Conservation (phyloP, 202 grass and related monocot species). For the Schoenoplectus triqueter region DNA sequence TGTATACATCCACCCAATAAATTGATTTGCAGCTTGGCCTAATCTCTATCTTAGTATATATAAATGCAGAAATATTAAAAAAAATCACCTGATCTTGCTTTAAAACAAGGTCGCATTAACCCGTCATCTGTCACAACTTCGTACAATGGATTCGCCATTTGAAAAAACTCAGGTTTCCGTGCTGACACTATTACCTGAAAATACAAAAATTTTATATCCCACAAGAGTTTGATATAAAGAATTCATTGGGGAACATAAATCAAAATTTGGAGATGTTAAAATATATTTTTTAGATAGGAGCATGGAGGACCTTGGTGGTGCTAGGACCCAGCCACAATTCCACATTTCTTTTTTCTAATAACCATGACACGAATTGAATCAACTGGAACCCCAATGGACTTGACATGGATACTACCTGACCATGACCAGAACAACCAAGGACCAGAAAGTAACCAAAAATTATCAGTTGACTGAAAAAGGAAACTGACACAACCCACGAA, state of each 20-base stretch:
- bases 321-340: not conserved
- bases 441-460: not conserved
- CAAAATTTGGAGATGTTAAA: no score
- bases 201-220: conserved; percentile 28
- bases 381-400: not conserved
- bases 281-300: no score
- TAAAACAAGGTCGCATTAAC: conserved; percentile 91
- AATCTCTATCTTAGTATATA: not conserved
- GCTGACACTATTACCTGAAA: conserved; percentile 93
- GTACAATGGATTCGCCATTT: conserved; percentile 80
- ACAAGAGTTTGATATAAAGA: not conserved
- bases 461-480: not conserved
- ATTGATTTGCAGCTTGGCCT: not conserved
- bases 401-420: not conserved
- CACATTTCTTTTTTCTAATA: not conserved
- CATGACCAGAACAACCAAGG: not conserved
- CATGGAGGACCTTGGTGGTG: no score
- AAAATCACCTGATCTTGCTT: conserved; percentile 73
- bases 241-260: no score
- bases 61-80: not conserved
- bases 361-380: conserved; percentile 10
- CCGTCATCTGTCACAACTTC: conserved; percentile 90
- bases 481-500: not conserved
- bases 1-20: not conserved
- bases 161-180: conserved; percentile 93